A percentile compares a stretch with the other conserved stretches of the same genome.
Conservation (phyloP, 2,329 filamentous ascomycete genomes). For the Bimuria novae-zelandiae region DNA sequence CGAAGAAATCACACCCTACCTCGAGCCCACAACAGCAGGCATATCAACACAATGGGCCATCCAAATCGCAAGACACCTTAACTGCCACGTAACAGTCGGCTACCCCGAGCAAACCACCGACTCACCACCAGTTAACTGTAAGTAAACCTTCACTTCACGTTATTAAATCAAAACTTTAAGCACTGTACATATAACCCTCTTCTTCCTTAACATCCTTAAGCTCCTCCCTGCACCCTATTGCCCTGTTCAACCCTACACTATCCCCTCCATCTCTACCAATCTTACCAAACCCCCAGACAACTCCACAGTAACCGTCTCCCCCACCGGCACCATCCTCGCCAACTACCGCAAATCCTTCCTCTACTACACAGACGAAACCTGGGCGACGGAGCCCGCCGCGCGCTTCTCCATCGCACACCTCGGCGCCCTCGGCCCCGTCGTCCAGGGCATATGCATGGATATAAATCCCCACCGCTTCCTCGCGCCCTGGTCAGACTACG, state of each 20-base stretch:
- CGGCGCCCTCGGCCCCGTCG: slow-evolving; percentile 43
- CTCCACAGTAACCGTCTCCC: slow-evolving; percentile 61
- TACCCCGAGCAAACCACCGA: slow-evolving; percentile 66
- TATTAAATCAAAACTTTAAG: too few relatives aligned
- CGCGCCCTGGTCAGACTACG: slow-evolving; percentile 62
- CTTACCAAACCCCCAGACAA: slow-evolving; percentile 49
- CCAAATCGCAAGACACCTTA: slow-evolving; percentile 66
- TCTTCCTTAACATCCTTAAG: too few relatives aligned
- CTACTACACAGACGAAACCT: slow-evolving; percentile 70
- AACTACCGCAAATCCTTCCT: slow-evolving; percentile 69
- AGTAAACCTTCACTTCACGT: too few relatives aligned
- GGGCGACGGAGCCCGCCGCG: slow-evolving; percentile 59
- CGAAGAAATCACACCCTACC: slow-evolving; percentile 67
- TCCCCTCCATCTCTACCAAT: neutral
- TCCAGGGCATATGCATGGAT: slow-evolving; percentile 60
- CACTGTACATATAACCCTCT: too few relatives aligned
- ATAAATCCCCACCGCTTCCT: slow-evolving; percentile 67
- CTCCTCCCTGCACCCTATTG: too few relatives aligned
- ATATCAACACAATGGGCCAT: slow-evolving; percentile 74
- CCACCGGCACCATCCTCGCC: slow-evolving; percentile 57
- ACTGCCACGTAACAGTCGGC: slow-evolving; percentile 71
- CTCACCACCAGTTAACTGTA: slow-evolving; percentile 46
- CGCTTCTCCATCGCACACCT: slow-evolving; percentile 46
- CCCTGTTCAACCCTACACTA: too few relatives aligned
- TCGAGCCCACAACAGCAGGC: slow-evolving; percentile 69